These are phyloP conservation scores for Acaromyces ingoldii DNA, from an alignment of 1,284 basidiomycete genomes.

Conservation along the genomic window DNA sequence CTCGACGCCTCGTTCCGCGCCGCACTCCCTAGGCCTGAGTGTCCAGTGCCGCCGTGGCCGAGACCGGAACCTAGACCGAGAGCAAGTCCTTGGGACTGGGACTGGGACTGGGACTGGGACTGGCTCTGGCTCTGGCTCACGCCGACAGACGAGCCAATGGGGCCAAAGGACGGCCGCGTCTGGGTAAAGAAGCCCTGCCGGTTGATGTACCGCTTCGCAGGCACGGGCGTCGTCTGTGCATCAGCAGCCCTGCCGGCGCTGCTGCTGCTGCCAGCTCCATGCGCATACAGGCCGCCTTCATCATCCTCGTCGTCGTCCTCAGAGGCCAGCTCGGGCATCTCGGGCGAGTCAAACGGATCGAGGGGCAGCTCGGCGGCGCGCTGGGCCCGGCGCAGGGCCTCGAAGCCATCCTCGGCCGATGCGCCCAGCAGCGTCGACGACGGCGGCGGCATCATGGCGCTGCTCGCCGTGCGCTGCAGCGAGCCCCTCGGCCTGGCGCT, in stretches of 20 bases:
- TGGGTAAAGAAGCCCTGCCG: slow-evolving; percentile 46
- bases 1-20: no score
- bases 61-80: background rate
- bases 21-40: no score
- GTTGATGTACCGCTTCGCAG: slow-evolving; percentile 33
- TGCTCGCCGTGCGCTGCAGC: background rate
- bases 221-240: background rate
- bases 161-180: slow-evolving; percentile 31
- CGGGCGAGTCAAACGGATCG: slow-evolving; percentile 23
- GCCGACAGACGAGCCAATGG: no score
- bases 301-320: slow-evolving; percentile 1
- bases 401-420: slow-evolving; percentile 30
- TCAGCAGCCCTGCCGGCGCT: background rate
- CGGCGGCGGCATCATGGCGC: slow-evolving; percentile 33
- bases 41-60: background rate
- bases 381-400: slow-evolving; percentile 36
- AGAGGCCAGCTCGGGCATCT: background rate
- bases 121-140: slow-evolving; percentile 9
- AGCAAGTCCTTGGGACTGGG: background rate
- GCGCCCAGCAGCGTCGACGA: slow-evolving; percentile 10
- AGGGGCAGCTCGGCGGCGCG: slow-evolving; percentile 29
- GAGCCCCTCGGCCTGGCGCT: no score
- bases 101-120: background rate
- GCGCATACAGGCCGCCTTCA: background rate
- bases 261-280: background rate